Conservation (phyloP, 257 asterid species). For the Nicotiana paniculata region DNA sequence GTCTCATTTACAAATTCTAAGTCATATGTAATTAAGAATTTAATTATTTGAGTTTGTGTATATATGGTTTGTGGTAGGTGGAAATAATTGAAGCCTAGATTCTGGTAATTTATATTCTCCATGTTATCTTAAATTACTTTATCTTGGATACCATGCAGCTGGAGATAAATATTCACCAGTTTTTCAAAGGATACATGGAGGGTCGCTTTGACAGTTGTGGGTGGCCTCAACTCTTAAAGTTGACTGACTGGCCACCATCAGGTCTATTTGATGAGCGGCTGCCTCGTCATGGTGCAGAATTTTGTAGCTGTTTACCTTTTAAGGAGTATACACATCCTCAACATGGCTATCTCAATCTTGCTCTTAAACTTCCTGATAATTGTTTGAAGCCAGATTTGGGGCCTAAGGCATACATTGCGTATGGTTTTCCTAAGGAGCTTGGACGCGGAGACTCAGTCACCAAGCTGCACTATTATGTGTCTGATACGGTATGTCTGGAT, state of each 20-base stretch:
- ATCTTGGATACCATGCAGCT: slow-evolving; percentile 37
- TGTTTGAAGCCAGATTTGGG: background rate
- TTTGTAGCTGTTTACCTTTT: background rate
- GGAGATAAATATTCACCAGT: slow-evolving; percentile 51
- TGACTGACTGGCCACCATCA: background rate
- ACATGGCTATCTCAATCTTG: background rate
- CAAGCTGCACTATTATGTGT: background rate
- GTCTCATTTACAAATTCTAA: background rate
- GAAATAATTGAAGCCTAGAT: background rate
- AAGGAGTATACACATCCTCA: background rate
- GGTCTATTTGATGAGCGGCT: background rate
- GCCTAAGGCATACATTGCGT: background rate
- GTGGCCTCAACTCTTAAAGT: background rate
- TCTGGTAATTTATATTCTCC: background rate
- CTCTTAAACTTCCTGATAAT: background rate
- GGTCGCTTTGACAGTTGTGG: slow-evolving; percentile 12
- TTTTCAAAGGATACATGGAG: slow-evolving; percentile 50
- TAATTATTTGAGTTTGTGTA: background rate
- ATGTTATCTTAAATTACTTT: background rate
- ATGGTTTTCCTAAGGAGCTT: background rate
- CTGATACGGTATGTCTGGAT: background rate
- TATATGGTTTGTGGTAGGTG: background rate
- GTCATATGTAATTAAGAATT: background rate
- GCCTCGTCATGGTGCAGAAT: background rate
- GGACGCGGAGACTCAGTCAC: background rate